phyloP scores from a whole-genome alignment of 495 filamentous ascomycete species.

The Parathielavia hyrcaniae region DNA sequence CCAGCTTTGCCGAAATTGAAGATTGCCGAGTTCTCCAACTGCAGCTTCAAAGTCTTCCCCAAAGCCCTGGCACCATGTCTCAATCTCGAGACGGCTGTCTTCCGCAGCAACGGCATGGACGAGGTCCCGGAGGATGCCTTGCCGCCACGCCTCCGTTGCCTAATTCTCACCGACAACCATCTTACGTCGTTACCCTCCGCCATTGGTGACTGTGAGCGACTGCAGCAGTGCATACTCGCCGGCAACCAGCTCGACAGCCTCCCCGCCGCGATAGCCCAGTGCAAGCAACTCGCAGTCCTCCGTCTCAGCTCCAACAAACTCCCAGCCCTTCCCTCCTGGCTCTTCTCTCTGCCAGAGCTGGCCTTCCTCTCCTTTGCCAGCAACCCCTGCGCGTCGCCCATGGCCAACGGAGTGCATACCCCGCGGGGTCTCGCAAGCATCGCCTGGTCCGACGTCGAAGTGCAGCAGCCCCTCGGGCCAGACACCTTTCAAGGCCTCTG shows the following conservation, averaged over 20 bases:
- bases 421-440: conserved; percentile 31
- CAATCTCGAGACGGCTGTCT: conserved; percentile 42
- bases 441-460: conserved; percentile 34
- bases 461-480: conserved; percentile 32
- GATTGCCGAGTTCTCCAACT: conserved; percentile 41
- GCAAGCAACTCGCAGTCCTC: conserved; percentile 38
- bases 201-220: conserved; percentile 35
- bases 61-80: conserved; percentile 36
- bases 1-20: conserved; percentile 38
- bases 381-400: conserved; percentile 36
- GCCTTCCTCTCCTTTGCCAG: conserved; percentile 43
- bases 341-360: conserved; percentile 40
- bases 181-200: conserved; percentile 34
- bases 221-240: conserved; percentile 43
- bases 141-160: conserved; percentile 37
- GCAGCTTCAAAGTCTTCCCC: conserved; percentile 42
- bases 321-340: conserved; percentile 33
- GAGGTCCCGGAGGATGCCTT: conserved; percentile 38
- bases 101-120: conserved; percentile 42
- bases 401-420: conserved; percentile 18
- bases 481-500: conserved; percentile 37
- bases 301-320: conserved; percentile 40
- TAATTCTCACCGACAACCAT: conserved; percentile 43
- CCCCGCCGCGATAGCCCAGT: conserved; percentile 37
- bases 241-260: conserved; percentile 36